A percentile compares a stretch with the other conserved stretches of the same genome.
These are phyloP conservation scores for Nematocida sp. DNA, from an alignment of 371 early-diverging fungal genomes.

Conservation along the genomic window DNA sequence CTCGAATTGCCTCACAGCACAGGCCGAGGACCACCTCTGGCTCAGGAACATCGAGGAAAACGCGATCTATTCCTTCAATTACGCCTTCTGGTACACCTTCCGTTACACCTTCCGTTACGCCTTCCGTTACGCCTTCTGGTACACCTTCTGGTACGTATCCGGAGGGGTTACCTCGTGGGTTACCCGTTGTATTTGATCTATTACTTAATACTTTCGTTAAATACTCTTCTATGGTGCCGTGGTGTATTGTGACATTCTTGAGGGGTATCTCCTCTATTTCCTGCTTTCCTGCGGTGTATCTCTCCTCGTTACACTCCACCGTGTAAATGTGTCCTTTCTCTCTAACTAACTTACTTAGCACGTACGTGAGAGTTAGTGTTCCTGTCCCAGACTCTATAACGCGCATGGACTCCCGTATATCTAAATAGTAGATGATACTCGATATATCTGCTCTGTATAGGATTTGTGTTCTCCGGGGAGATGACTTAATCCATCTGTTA, in stretches of 20 bases:
- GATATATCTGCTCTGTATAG: slow-evolving; percentile 53
- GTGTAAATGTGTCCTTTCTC: slow-evolving; percentile 38
- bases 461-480: slow-evolving; percentile 51
- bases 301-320: slow-evolving; percentile 43
- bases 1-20: neutral
- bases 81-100: neutral
- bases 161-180: too few relatives aligned
- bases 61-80: slow-evolving; percentile 11
- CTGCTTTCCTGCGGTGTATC: slow-evolving; percentile 29
- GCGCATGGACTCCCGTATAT: neutral
- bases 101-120: too few relatives aligned
- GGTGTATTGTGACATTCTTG: slow-evolving; percentile 32
- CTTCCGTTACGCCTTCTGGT: too few relatives aligned
- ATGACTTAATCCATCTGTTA: slow-evolving; percentile 46
- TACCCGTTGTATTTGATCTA: neutral
- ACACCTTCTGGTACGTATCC: too few relatives aligned
- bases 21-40: slow-evolving; percentile 22
- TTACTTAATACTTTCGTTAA: neutral
- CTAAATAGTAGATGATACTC: slow-evolving; percentile 39
- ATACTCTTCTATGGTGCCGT: slow-evolving; percentile 26
- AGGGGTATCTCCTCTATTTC: slow-evolving; percentile 5
- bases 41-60: slow-evolving; percentile 54
- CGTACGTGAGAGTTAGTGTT: slow-evolving; percentile 51
- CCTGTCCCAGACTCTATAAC: slow-evolving; percentile 60
- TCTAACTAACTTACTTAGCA: slow-evolving; percentile 27